Evolutionary conservation across 176 grass and related monocot species (phyloP), one percentile per base, ranked within the genome.

Genomic region (Raddia guianensis): DNA sequence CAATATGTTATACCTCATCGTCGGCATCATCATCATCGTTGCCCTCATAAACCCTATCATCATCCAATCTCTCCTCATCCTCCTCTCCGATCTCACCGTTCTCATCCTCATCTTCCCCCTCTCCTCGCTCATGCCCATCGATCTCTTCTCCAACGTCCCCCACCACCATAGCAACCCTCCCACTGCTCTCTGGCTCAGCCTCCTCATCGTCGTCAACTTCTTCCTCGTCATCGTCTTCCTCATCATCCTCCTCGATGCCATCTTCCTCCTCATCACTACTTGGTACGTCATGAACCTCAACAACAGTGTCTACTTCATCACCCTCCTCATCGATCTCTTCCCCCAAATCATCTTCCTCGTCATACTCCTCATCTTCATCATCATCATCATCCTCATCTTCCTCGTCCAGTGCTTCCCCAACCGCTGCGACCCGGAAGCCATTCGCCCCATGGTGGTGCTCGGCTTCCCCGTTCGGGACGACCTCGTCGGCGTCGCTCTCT

Each of bases 91-190:
- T 91, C 85, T 98, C 95, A 6, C 95, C 95, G 6, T 98, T 86
- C 34, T 94, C 95, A 77, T 97, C 86, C 7, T 97, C 91, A 65
- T 94, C 93, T 6, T 93, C 93, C 11, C 88, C 93, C 82, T 98
- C 95, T 7, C 95, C 95, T 15, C 88, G 92, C 43, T 98, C 95
- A 87, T 98, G 95, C 40, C 92, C 95, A 89, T 98, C 95, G 14
- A 98, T 98, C 81, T 94, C 92, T 69, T 83, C 92, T 70, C 12
- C 84, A 35, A 66, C 75, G 6, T 16, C 83, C 16, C 68, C 85
- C 18, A 62, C 70, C 27, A 50, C 63, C 70, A 91, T 27, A 53
- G 78, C 59, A 73, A 89, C 70, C 81, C 92, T 85, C 9, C 89
- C 89, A 9, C 81, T 91, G 32, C 76, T 89, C 77, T 83, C 76